These are phyloP conservation scores for Xanthoconium purpureum DNA, from an alignment of 768 basidiomycete genomes.

Conservation along the genomic window DNA sequence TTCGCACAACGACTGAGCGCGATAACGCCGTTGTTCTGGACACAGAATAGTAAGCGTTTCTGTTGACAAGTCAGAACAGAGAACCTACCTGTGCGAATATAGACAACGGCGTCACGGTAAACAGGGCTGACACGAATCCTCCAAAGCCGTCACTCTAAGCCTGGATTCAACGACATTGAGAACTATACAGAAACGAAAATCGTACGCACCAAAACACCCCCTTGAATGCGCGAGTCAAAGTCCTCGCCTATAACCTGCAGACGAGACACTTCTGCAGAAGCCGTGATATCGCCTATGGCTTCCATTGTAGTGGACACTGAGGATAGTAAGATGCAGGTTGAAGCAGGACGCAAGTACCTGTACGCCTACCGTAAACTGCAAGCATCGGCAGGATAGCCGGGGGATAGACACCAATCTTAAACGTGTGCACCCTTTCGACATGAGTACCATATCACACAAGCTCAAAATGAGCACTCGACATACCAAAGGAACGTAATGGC, in stretches of 20 bases:
- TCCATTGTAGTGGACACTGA: slow-evolving; percentile 76
- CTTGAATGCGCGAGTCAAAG: slow-evolving; percentile 81
- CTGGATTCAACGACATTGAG: background rate
- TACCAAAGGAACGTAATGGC: slow-evolving; percentile 81
- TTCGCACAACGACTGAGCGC: slow-evolving; percentile 84
- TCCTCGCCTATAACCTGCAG: slow-evolving; percentile 69
- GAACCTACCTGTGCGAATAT: slow-evolving; percentile 61
- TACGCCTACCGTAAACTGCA: slow-evolving; percentile 49
- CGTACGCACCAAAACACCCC: slow-evolving; percentile 62
- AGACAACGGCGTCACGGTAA: slow-evolving; percentile 78
- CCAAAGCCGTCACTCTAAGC: slow-evolving; percentile 71
- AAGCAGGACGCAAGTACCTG: background rate
- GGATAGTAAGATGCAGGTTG: slow-evolving; percentile 2
- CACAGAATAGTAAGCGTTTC: background rate
- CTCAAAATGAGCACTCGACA: background rate
- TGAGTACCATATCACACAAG: background rate
- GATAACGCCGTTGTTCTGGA: slow-evolving; percentile 79
- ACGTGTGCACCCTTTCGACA: slow-evolving; percentile 58
- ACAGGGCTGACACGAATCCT: slow-evolving; percentile 74
- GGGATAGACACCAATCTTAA: slow-evolving; percentile 73
- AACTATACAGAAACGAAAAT: background rate
- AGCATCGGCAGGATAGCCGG: slow-evolving; percentile 64
- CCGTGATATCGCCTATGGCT: slow-evolving; percentile 82
- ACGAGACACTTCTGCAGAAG: slow-evolving; percentile 77
- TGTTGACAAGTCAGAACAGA: background rate